Conservation (phyloP, 1,139 yeast genomes). For the Nadsonia commutata region DNA sequence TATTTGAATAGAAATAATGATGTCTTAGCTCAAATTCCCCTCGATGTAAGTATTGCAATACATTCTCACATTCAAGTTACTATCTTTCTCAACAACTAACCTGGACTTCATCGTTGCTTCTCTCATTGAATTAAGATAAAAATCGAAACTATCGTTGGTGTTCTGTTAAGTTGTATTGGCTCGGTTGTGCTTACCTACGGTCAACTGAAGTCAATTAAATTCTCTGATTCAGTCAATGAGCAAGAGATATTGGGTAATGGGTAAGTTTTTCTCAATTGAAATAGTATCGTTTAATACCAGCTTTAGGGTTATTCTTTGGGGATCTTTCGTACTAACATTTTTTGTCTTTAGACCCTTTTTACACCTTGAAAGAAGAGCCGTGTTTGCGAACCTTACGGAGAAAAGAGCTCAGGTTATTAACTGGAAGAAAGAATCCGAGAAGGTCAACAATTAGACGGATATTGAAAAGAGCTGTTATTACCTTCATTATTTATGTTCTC, state of each 20-base stretch:
- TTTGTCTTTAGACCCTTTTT: not conserved
- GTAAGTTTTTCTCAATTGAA: not conserved
- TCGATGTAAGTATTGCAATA: slow-evolving; percentile 19
- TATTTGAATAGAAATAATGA: slow-evolving; percentile 3
- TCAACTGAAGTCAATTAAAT: slow-evolving; percentile 16
- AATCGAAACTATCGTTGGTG: slow-evolving; percentile 19
- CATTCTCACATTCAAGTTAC: too few species aligned
- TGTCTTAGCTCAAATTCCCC: slow-evolving; percentile 14
- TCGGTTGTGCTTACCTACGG: slow-evolving; percentile 13
- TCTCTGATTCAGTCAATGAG: slow-evolving; percentile 16
- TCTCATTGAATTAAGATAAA: slow-evolving; percentile 14
- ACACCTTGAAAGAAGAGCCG: not conserved
- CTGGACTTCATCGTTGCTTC: too few species aligned
- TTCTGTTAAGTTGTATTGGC: slow-evolving; percentile 13
- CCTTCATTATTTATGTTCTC: too few species aligned
- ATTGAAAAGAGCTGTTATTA: too few species aligned
- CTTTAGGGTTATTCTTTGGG: not conserved
- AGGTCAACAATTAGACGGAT: too few species aligned
- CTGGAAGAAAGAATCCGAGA: not conserved
- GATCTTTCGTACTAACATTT: too few species aligned
- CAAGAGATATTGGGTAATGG: slow-evolving; percentile 15
- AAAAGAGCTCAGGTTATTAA: not conserved
- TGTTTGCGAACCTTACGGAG: not conserved
- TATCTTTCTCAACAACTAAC: too few species aligned
- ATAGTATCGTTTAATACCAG: not conserved